Percentiles rank a stretch among this genome's conserved stretches.
Conservation (phyloP, 2,329 filamentous ascomycete species). For the Salinomyces thailandicus region DNA sequence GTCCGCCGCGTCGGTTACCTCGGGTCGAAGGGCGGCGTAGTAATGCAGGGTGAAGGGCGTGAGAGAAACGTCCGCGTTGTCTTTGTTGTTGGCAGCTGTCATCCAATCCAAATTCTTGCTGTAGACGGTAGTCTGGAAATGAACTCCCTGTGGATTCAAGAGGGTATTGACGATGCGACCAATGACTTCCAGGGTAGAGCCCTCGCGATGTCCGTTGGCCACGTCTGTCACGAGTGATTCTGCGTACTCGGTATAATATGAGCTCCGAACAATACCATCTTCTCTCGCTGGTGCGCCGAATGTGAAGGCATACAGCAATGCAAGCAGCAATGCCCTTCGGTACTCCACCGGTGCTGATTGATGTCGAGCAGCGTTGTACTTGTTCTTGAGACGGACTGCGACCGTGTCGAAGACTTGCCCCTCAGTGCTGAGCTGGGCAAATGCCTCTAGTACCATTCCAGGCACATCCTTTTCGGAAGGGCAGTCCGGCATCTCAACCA, state of each 20-base stretch:
- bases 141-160: conserved; percentile 41
- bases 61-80: neutral
- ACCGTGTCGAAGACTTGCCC: conserved; percentile 54
- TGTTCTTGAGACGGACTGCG: conserved; percentile 52
- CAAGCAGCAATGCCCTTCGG: conserved; percentile 49
- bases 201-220: conserved; percentile 27
- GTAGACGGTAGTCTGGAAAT: conserved; percentile 32
- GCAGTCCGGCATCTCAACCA: conserved; percentile 49
- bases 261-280: conserved; percentile 27
- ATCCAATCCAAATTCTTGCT: conserved; percentile 21
- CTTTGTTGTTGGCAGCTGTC: conserved; percentile 15
- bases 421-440: conserved; percentile 54
- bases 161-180: conserved; percentile 52
- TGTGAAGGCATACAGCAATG: conserved; percentile 51
- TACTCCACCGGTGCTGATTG: conserved; percentile 44
- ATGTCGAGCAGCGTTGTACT: conserved; percentile 46
- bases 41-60: conserved; percentile 23
- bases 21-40: conserved; percentile 23
- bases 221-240: conserved; percentile 32
- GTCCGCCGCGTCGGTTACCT: conserved; percentile 20
- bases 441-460: conserved; percentile 48
- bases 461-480: conserved; percentile 38
- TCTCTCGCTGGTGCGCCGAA: conserved; percentile 40
- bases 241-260: conserved; percentile 39
- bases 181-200: conserved; percentile 47